A percentile compares a stretch with the other conserved stretches of the same genome.
These are phyloP conservation scores for Epithele typhae DNA, from an alignment of 768 basidiomycete genomes.

Conservation along the genomic window DNA sequence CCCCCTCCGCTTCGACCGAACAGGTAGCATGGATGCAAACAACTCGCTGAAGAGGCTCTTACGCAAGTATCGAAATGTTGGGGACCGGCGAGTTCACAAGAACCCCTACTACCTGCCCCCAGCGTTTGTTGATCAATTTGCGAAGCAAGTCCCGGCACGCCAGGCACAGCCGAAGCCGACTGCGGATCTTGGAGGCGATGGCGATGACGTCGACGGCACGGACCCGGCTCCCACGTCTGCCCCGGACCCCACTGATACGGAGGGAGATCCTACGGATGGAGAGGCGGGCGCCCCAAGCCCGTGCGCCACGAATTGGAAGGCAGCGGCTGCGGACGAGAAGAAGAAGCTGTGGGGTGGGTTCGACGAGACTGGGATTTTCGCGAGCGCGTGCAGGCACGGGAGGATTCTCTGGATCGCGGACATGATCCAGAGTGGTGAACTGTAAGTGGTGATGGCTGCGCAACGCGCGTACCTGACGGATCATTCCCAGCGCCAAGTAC, in stretches of 20 bases:
- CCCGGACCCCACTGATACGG: neutral
- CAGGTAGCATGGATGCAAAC: conserved; percentile 23
- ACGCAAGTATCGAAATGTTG: conserved; percentile 16
- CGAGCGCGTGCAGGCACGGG: conserved; percentile 15
- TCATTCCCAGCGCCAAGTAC: conserved; percentile 6
- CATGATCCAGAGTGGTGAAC: conserved; percentile 17
- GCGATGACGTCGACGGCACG: too few relatives aligned
- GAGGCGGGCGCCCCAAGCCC: neutral
- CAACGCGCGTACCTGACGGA: neutral
- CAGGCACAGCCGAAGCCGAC: too few relatives aligned
- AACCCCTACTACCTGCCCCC: conserved; percentile 25
- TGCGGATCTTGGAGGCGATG: too few relatives aligned
- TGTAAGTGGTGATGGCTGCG: conserved; percentile 13
- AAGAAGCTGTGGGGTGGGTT: conserved; percentile 35
- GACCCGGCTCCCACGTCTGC: neutral
- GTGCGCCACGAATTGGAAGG: conserved; percentile 26
- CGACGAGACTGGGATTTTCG: conserved; percentile 35
- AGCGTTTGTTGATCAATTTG: conserved; percentile 26
- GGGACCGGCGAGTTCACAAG: conserved; percentile 17
- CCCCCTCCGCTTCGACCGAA: conserved; percentile 4
- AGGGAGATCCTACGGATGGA: conserved; percentile 13
- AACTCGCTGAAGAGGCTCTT: conserved; percentile 28
- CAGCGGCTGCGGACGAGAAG: conserved; percentile 20
- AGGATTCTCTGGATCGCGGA: conserved; percentile 18
- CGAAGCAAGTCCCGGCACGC: conserved; percentile 24